These are phyloP conservation scores for Adansonia madagascariensis DNA, from an alignment of 441 rosid species.

Conservation along the genomic window DNA sequence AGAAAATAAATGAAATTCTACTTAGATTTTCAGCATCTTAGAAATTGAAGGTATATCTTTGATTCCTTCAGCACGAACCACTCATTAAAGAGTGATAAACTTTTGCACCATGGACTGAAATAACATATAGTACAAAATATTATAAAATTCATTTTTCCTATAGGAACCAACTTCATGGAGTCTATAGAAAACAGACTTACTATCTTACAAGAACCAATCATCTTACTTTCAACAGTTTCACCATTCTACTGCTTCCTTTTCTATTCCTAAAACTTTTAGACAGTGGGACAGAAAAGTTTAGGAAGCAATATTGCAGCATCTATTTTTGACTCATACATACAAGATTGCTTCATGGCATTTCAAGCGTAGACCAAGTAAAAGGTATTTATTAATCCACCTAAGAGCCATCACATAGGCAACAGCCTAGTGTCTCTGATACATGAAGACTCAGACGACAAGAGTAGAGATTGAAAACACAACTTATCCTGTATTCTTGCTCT, in stretches of 20 bases:
- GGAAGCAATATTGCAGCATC: not conserved
- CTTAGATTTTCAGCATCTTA: not conserved
- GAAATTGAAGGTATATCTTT: not conserved
- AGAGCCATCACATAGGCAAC: not conserved
- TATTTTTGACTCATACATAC: not conserved
- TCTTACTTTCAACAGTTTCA: constrained; percentile 14
- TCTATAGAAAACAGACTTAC: constrained; percentile 8
- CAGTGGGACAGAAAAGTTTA: not conserved
- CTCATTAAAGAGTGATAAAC: not conserved
- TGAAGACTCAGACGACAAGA: not conserved
- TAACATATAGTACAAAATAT: not conserved
- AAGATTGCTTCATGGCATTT: constrained; percentile 3
- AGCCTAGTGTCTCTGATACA: not conserved
- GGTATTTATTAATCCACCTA: constrained; percentile 9
- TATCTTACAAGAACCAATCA: constrained; percentile 12
- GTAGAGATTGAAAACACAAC: not conserved
- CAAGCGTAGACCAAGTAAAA: not conserved
- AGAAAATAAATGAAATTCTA: constrained; percentile 14
- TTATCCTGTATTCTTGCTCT: not conserved
- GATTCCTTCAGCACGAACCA: constrained; percentile 11
- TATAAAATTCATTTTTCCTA: not conserved
- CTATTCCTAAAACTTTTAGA: constrained; percentile 5
- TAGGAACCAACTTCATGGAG: not conserved
- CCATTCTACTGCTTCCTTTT: not conserved
- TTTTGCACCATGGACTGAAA: constrained; percentile 2